Evolutionary conservation across 768 basidiomycete genomes (phyloP).

Genomic region (Russula foetens): DNA sequence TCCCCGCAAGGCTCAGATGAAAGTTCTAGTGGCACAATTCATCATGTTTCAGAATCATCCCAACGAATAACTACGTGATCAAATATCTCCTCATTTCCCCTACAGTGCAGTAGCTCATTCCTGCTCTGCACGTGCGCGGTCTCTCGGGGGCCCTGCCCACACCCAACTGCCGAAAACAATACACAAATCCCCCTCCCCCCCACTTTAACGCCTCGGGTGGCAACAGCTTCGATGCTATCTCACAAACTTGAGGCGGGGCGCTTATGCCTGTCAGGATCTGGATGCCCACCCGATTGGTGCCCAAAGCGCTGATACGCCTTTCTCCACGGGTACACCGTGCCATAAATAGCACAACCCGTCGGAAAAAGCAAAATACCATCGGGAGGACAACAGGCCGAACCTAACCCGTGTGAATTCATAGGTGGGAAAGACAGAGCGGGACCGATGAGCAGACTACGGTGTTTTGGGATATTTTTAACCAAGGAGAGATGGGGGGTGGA

Average conservation of each 20-base stretch:
- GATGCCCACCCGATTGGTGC: constrained; percentile 19
- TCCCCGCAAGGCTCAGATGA: constrained; percentile 16
- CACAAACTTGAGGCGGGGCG: constrained; percentile 12
- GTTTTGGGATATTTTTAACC: not conserved
- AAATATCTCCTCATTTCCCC: constrained; percentile 5
- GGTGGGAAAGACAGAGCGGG: too few species aligned
- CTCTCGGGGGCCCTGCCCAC: constrained; percentile 10
- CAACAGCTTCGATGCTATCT: constrained; percentile 14
- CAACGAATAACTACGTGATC: constrained; percentile 10
- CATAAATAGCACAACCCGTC: constrained; percentile 7
- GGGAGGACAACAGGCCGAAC: not conserved
- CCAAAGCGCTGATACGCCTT: constrained; percentile 12
- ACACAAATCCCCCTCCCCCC: too few species aligned
- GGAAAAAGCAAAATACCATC: not conserved
- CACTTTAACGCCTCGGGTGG: constrained; percentile 13
- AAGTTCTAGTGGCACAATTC: constrained; percentile 18
- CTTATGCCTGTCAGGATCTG: constrained; percentile 16
- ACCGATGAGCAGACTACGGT: too few species aligned
- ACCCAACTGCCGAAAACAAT: constrained; percentile 3
- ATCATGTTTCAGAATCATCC: constrained; percentile 19
- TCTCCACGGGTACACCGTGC: constrained; percentile 9
- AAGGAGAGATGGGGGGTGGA: not conserved
- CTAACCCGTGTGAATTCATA: not conserved
- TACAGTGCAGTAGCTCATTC: too few species aligned
- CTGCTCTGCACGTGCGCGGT: constrained; percentile 11